Conservation (phyloP, 2,329 filamentous ascomycete genomes). For the Coniochaeta ligniaria region DNA sequence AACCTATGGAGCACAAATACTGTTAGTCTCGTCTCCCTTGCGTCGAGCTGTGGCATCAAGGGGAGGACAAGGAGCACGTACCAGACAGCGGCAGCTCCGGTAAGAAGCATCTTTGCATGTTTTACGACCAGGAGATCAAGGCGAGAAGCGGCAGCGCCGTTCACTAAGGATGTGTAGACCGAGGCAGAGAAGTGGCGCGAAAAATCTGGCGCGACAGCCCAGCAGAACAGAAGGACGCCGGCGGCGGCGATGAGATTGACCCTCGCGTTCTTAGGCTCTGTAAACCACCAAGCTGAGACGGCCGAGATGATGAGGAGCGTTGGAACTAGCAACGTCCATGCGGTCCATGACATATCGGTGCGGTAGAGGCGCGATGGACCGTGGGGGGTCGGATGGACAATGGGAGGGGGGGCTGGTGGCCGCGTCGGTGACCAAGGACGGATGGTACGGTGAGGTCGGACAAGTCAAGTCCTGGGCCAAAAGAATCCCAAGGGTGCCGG, state of each 20-base stretch:
- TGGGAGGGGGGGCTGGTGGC: neutral
- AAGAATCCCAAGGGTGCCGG: neutral
- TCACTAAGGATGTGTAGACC: slow-evolving; percentile 23
- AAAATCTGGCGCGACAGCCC: slow-evolving; percentile 32
- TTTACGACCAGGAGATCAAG: slow-evolving; percentile 39
- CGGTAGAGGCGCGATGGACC: slow-evolving; percentile 1
- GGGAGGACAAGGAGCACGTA: slow-evolving; percentile 23
- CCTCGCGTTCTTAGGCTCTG: slow-evolving; percentile 33
- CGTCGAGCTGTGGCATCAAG: neutral
- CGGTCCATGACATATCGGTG: slow-evolving; percentile 42
- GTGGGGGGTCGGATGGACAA: neutral
- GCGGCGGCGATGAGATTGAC: slow-evolving; percentile 33
- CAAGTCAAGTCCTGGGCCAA: neutral
- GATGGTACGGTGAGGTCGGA: neutral
- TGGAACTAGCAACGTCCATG: slow-evolving; percentile 36
- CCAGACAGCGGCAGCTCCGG: slow-evolving; percentile 46
- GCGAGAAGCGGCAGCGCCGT: slow-evolving; percentile 30
- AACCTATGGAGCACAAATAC: slow-evolving; percentile 47
- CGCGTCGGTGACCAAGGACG: neutral
- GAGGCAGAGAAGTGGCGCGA: slow-evolving; percentile 27
- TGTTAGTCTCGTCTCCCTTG: neutral
- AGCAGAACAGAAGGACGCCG: slow-evolving; percentile 31
- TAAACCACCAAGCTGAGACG: slow-evolving; percentile 35
- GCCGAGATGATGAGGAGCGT: slow-evolving; percentile 34
- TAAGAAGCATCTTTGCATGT: slow-evolving; percentile 49